These are phyloP conservation scores for Verticillium nonalfalfae DNA, from an alignment of 2,329 filamentous ascomycete species.

Conservation along the genomic window DNA sequence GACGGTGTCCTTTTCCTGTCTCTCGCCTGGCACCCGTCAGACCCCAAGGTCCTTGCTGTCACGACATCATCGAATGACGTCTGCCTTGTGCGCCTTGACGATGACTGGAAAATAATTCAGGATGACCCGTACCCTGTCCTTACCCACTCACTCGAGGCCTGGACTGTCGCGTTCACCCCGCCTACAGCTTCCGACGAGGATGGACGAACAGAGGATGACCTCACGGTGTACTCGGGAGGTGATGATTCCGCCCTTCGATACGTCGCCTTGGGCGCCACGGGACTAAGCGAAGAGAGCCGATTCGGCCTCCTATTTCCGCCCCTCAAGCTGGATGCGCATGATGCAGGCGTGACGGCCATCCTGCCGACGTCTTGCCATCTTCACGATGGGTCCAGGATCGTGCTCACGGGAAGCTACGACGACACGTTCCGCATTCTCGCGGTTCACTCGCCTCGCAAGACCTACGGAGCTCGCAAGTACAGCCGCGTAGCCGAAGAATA, in stretches of 20 bases:
- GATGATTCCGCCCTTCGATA: conserved; percentile 64
- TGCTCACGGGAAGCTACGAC: conserved; percentile 89
- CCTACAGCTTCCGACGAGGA: conserved; percentile 3
- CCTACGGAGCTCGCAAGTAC: conserved; percentile 33
- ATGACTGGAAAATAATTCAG: conserved; percentile 29
- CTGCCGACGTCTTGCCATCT: conserved; percentile 52
- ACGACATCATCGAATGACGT: conserved; percentile 66
- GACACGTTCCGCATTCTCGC: conserved; percentile 68
- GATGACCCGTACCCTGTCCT: conserved; percentile 31
- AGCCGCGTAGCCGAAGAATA: conserved; percentile 56
- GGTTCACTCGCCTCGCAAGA: conserved; percentile 32
- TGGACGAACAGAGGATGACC: conserved; percentile 11
- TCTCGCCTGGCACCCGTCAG: conserved; percentile 63
- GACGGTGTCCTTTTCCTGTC: conserved; percentile 62
- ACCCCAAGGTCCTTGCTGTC: conserved; percentile 52
- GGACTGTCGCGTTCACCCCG: conserved; percentile 60
- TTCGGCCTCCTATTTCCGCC: conserved; percentile 12
- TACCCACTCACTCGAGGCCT: conserved; percentile 60
- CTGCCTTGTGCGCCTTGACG: conserved; percentile 42
- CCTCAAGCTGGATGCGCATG: conserved; percentile 39
- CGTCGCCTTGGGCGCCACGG: conserved; percentile 22
- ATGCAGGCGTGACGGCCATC: conserved; percentile 84
- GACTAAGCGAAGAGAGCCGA: conserved; percentile 6
- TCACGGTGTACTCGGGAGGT: conserved; percentile 61
- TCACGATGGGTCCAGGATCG: conserved; percentile 41